phyloP scores from a whole-genome alignment of 139 green algal genomes.

The Haematococcus lacustris region DNA sequence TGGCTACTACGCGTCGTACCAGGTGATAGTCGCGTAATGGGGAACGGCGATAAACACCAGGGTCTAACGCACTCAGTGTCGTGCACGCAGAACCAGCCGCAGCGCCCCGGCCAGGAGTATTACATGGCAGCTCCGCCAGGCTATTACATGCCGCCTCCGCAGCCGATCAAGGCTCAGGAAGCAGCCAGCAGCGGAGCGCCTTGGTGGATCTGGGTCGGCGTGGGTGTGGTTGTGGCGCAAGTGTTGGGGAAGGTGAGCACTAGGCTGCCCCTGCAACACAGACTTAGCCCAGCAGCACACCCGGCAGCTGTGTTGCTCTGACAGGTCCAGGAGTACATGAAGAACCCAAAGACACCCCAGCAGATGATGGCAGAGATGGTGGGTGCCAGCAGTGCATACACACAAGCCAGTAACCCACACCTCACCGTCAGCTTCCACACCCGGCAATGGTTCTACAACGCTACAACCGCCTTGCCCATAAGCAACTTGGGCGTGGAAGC shows the following conservation, averaged over 20 bases:
- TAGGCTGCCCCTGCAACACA: not conserved
- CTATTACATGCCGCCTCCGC: conserved; percentile 13
- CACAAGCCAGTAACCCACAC: not conserved
- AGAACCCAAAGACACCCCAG: conserved; percentile 52
- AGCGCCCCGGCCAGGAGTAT: conserved; percentile 19
- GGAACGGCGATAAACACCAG: too few relatives aligned
- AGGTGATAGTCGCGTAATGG: too few relatives aligned
- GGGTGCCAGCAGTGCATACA: not conserved
- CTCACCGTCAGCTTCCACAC: not conserved
- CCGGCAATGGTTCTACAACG: too few relatives aligned
- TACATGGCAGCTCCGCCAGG: conserved; percentile 22
- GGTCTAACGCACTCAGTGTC: not conserved
- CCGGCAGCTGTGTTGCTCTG: not conserved
- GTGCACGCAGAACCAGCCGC: not conserved
- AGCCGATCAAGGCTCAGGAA: conserved; percentile 22
- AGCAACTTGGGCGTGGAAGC: too few relatives aligned
- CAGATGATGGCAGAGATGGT: conserved; percentile 57
- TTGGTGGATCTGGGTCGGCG: conserved; percentile 44
- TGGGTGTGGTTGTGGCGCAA: conserved; percentile 29
- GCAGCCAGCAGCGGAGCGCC: conserved; percentile 11
- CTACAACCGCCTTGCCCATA: too few relatives aligned
- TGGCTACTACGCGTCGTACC: too few relatives aligned
- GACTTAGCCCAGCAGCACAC: not conserved
- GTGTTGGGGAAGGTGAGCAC: conserved; percentile 15
- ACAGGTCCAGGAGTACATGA: conserved; percentile 50